Evolutionary conservation across 192 early-diverging fungal species (phyloP).

Genomic region (Mortierella antarctica): DNA sequence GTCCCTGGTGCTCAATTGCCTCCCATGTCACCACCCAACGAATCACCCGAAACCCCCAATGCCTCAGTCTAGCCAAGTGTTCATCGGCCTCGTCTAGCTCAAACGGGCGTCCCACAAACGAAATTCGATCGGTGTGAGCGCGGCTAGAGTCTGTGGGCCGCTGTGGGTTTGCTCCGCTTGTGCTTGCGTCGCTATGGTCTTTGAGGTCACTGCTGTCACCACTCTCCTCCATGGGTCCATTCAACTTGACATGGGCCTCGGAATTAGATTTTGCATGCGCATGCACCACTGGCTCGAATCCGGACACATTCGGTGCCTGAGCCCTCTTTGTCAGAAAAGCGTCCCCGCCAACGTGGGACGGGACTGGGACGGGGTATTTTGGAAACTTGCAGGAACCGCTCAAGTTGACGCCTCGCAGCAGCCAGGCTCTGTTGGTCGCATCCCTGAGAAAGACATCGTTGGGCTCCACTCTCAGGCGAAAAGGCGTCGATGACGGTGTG

Average conservation of each 20-base stretch:
- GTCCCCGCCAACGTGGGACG: conserved; percentile 28
- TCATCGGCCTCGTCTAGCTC: conserved; percentile 74
- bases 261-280: background rate
- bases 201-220: background rate
- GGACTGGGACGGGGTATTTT: conserved; percentile 34
- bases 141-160: background rate
- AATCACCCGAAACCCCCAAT: conserved; percentile 80
- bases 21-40: conserved; percentile 83
- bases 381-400: conserved; percentile 68
- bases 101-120: conserved; percentile 81
- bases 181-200: background rate
- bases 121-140: conserved; percentile 53
- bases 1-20: conserved; percentile 70
- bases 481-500: background rate
- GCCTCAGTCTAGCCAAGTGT: conserved; percentile 69
- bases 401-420: conserved; percentile 68
- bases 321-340: conserved; percentile 8
- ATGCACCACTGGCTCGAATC: background rate
- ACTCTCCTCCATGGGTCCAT: background rate
- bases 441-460: conserved; percentile 33
- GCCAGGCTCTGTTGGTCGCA: conserved; percentile 52
- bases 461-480: conserved; percentile 18
- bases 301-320: background rate
- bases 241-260: background rate
- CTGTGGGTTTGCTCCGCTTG: background rate